These are phyloP conservation scores for Candida dubliniensis DNA, from an alignment of 1,139 yeast genomes.

Conservation along the genomic window DNA sequence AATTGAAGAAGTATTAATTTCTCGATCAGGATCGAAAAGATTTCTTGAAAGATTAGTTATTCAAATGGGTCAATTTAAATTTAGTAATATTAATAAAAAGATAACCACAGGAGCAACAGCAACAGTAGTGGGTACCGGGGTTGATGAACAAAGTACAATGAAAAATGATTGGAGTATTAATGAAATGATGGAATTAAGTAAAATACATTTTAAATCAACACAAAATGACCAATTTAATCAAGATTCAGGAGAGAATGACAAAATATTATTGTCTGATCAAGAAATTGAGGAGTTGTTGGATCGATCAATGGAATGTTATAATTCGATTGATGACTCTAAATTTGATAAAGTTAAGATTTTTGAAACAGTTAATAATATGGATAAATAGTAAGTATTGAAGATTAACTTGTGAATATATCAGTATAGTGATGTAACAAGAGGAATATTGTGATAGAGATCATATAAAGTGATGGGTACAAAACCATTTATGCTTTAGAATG, in stretches of 20 bases:
- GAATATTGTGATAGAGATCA: background rate
- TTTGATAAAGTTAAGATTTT: slow-evolving; percentile 50
- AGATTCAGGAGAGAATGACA: slow-evolving; percentile 5
- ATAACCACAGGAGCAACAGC: slow-evolving; percentile 12
- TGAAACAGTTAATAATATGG: slow-evolving; percentile 49
- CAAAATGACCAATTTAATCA: slow-evolving; percentile 8
- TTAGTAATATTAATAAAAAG: slow-evolving; percentile 33
- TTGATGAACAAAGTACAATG: background rate
- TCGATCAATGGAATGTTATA: slow-evolving; percentile 50
- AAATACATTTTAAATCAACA: slow-evolving; percentile 16
- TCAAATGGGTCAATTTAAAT: slow-evolving; percentile 76
- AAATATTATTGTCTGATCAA: slow-evolving; percentile 21
- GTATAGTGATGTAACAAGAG: too few relatives aligned
- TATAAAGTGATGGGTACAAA: background rate
- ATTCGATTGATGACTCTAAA: slow-evolving; percentile 18
- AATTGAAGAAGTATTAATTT: slow-evolving; percentile 77
- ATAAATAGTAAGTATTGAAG: slow-evolving; percentile 16
- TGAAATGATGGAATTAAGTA: slow-evolving; percentile 34
- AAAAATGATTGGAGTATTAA: slow-evolving; percentile 22
- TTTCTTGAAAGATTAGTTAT: slow-evolving; percentile 80
- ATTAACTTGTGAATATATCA: background rate
- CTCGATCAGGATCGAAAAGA: slow-evolving; percentile 76
- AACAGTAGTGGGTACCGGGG: slow-evolving; percentile 4
- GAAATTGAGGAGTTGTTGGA: slow-evolving; percentile 59
- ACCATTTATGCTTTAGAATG: background rate